Base-by-base conservation (phyloP, 176 grass and related monocot species). In the Tillandsia leiboldiana region DNA sequence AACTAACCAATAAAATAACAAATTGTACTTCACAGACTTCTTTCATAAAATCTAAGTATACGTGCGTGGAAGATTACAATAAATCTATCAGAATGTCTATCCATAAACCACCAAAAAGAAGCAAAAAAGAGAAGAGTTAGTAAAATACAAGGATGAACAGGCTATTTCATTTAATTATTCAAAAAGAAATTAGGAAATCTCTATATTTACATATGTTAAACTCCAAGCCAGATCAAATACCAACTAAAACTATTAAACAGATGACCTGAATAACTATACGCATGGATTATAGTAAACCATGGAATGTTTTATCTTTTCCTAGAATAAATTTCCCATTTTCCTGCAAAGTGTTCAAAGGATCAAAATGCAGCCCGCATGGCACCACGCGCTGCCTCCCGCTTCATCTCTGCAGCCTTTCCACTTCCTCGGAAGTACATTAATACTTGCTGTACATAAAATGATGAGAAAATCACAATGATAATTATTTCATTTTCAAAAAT, bases 361-460 rank as follows among this genome's bases (percentile, higher is more conserved):
- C 79, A 90, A 62, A 85, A 85, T 49, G 87, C 79, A 42, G 87
- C 83, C 76, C 87, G 85, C 7, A 84, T 62, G 48, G 83, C 83
- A 29, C 73, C 2, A 73, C 72, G 77, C 9, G 73, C 80, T 13
- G 59, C 65, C 17, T 90, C 83, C 1, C 52, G 77, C 83, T 69
- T 90, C 80, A 90, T 69, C 51, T 86, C 65, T 10, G 80, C 77
- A 63, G 82, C 76, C 72, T 90, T 90, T 49, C 87, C 87, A 2
- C 83, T 90, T 10, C 87, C 87, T 42, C 87, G 77, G 66, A 90
- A 90, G 42, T 90, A 90, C 11, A 58, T 63, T 65, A 83, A 90
- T 12, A 86, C 83, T 74, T 78, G 77, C 87, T 90, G 87, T 66
- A 71, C 8, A 53, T 8, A 26, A 3, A 66, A 29, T 9, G 33